Evolutionary conservation across 352 stramenopile genomes (phyloP).

Genomic region (Pythium phragmitis): DNA sequence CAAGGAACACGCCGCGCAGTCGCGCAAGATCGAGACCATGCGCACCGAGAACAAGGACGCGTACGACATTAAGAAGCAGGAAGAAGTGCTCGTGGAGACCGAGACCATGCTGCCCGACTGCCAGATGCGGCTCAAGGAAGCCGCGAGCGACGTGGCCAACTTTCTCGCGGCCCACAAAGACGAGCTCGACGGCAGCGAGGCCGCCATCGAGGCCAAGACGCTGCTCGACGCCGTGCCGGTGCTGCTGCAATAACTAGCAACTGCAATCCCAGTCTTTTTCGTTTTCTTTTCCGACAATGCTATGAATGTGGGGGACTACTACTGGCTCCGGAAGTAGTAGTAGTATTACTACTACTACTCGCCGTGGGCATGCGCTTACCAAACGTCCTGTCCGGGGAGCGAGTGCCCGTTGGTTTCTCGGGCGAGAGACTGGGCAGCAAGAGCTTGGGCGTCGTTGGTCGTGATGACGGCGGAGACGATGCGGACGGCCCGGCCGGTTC

Average conservation of each 20-base stretch:
- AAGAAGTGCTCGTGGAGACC: constrained; percentile 79
- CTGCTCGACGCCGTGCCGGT: constrained; percentile 43
- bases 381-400: constrained; percentile 41
- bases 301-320: constrained; percentile 7
- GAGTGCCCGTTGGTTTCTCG: constrained; percentile 39
- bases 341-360: neutral
- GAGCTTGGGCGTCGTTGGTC: constrained; percentile 26
- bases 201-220: constrained; percentile 39
- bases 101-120: constrained; percentile 83
- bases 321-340: no score
- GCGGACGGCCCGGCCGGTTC: neutral
- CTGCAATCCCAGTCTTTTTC: no score
- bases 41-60: constrained; percentile 55
- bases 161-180: constrained; percentile 45
- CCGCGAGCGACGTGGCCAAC: constrained; percentile 46
- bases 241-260: constrained; percentile 32
- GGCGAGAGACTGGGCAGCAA: constrained; percentile 59
- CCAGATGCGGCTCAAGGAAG: constrained; percentile 62
- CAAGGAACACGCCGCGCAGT: constrained; percentile 65
- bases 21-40: constrained; percentile 65
- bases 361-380: constrained; percentile 21
- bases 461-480: constrained; percentile 1
- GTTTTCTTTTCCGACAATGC: no score
- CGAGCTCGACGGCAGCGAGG: constrained; percentile 40
- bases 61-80: constrained; percentile 78